These are phyloP conservation scores for Pseudonectria foliicola DNA, from an alignment of 2,329 filamentous ascomycete species.

Conservation along the genomic window DNA sequence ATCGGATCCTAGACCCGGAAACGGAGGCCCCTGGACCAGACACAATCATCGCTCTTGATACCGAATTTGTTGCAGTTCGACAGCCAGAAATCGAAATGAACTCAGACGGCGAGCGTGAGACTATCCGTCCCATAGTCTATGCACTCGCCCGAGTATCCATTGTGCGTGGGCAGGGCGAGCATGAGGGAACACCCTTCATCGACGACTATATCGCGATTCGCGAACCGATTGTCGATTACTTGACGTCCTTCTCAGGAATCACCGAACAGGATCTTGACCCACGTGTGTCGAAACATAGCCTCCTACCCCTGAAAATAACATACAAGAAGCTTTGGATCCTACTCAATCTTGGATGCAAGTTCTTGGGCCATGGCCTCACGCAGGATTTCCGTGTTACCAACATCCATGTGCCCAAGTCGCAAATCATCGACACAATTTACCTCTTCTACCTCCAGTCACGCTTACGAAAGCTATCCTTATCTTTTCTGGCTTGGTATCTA, in stretches of 20 bases:
- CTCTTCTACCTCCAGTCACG: constrained; percentile 78
- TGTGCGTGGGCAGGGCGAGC: constrained; percentile 68
- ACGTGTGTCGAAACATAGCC: constrained; percentile 67
- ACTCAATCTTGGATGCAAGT: constrained; percentile 87
- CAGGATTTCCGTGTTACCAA: constrained; percentile 98
- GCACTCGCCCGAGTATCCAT: constrained; percentile 92
- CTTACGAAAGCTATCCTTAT: constrained; percentile 79
- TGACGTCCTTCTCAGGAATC: constrained; percentile 92
- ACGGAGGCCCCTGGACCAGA: constrained; percentile 62
- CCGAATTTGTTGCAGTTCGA: constrained; percentile 90
- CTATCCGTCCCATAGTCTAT: constrained; percentile 82
- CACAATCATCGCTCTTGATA: constrained; percentile 82
- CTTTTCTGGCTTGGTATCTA: constrained; percentile 85
- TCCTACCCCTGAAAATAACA: constrained; percentile 80
- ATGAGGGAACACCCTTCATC: constrained; percentile 82
- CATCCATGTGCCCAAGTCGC: constrained; percentile 83
- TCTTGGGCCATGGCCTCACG: constrained; percentile 86
- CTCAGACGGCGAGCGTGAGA: constrained; percentile 82
- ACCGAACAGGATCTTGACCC: constrained; percentile 78
- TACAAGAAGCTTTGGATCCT: constrained; percentile 99
- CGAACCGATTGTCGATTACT: constrained; percentile 88
- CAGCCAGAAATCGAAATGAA: constrained; percentile 95
- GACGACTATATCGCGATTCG: constrained; percentile 94
- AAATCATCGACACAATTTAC: constrained; percentile 91
- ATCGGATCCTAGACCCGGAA: constrained; percentile 48